Base-by-base conservation (phyloP, 352 stramenopile species). In the Phytophthora sojae region DNA sequence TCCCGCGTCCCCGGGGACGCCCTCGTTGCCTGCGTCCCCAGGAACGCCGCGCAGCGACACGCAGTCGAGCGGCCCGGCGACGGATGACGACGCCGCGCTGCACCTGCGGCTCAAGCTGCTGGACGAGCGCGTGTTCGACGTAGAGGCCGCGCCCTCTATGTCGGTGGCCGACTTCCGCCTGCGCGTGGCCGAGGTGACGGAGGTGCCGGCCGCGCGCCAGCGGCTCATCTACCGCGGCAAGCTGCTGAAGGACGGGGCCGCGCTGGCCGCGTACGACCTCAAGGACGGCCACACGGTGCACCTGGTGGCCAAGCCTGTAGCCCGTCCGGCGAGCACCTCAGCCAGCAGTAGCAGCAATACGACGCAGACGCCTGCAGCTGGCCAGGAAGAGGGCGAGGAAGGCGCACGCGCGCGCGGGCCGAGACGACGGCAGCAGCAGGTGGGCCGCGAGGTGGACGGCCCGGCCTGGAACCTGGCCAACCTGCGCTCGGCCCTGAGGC, bases 161-260 rank as follows among this genome's bases (percentile, higher is more conserved):
- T 70, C 76, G 3, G 74, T 96, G 23, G 64, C 61, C n/a, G 85
- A 89, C 29, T 94, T 97, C 59, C 89, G 88, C 39, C 74, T 67
- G 21, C 65, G 83, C 15, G 79, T 97, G 21, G 83, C 83, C 30
- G 52, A 69, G 14, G 79, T 70, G 19, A 96, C 90, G 30, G 56
- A 83, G 14, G 72, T 97, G 7, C 84, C 86, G 0, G 73, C 71
- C 15, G 54, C 88, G 8, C 74, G 88, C 21, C 94, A 98, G 75
- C 88, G 94, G 0, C 83, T 98, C n/a, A 98, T 98, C 69, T 98
- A 97, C 65, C 88, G 93, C 35, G 94, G 91, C 29, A 97, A 96
- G 57, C 50, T 97, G 30, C 73, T 98, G 17, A 92, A 93, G 53
- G 94, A 98, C 71, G 86, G 81, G 6, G 68, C 82, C 1, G 35